Conservation (phyloP, 73 alveolate species). For the Symbiodinium pilosum region DNA sequence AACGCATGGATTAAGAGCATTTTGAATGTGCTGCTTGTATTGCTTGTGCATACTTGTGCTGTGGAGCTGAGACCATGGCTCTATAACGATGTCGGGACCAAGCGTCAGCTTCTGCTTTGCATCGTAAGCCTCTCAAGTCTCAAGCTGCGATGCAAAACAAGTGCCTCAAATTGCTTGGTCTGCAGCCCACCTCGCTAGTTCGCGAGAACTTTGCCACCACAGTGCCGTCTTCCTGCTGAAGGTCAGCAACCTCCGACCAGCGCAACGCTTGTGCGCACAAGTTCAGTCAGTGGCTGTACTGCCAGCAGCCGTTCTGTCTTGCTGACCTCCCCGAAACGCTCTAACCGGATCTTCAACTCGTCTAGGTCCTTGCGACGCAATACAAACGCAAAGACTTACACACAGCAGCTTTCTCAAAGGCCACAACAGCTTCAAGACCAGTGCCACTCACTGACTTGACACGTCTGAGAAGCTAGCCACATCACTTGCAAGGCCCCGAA, state of each 20-base stretch:
- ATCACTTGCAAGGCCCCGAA: not conserved
- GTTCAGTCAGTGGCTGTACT: not conserved
- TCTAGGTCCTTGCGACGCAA: not conserved
- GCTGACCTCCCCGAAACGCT: not conserved
- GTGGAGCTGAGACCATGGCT: not conserved
- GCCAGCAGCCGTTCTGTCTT: too few species aligned
- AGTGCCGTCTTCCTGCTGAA: not conserved
- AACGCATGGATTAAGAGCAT: too few species aligned
- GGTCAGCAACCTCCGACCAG: not conserved
- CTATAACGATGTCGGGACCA: slow-evolving; percentile 3
- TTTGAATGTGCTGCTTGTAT: too few species aligned
- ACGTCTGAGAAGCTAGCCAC: not conserved
- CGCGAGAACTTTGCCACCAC: slow-evolving; percentile 2
- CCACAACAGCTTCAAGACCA: not conserved
- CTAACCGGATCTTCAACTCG: not conserved
- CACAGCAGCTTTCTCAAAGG: too few species aligned
- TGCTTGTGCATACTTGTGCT: too few species aligned
- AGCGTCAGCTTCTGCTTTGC: slow-evolving; percentile 5
- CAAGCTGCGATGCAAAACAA: not conserved
- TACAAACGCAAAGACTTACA: not conserved
- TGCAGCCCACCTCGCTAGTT: not conserved
- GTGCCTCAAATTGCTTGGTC: not conserved
- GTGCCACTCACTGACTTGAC: not conserved
- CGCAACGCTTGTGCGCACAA: not conserved
- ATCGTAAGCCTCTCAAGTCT: not conserved